Conservation (phyloP, 768 basidiomycete species). For the Inosperma sp. region DNA sequence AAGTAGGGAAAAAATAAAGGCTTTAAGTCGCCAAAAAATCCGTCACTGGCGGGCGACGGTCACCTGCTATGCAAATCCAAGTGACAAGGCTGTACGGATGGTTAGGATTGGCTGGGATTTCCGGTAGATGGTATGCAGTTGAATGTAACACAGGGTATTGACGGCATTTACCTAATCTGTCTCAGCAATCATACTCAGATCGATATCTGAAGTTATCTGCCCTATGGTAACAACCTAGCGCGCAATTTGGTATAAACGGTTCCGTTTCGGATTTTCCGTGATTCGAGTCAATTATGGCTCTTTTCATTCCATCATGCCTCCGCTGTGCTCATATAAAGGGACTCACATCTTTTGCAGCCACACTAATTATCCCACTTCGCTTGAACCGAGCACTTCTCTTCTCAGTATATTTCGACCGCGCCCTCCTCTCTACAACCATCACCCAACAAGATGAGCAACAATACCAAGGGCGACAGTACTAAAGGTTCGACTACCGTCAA, state of each 20-base stretch:
- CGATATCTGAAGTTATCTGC: conserved; percentile 31
- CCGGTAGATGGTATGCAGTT: conserved; percentile 33
- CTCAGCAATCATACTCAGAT: too few species aligned
- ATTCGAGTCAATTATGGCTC: conserved; percentile 40
- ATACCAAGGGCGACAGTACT: conserved; percentile 28
- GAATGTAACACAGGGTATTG: conserved; percentile 10
- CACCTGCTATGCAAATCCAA: not conserved
- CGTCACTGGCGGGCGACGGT: conserved; percentile 7
- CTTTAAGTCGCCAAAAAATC: not conserved
- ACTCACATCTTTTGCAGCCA: not conserved
- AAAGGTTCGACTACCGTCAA: conserved; percentile 14
- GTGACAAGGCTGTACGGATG: conserved; percentile 22
- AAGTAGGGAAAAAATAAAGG: not conserved
- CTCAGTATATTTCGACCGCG: conserved; percentile 6
- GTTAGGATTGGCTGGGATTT: conserved; percentile 30
- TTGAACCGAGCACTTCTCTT: not conserved
- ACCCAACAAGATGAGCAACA: conserved; percentile 35
- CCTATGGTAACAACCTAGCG: conserved; percentile 20
- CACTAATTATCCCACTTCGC: not conserved
- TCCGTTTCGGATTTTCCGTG: conserved; percentile 26
- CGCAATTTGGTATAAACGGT: conserved; percentile 21
- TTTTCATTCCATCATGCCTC: conserved; percentile 31
- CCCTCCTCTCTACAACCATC: not conserved
- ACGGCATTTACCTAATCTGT: not conserved
- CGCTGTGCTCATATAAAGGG: conserved; percentile 24